Conservation (phyloP, 106 monocot genomes). For the Triglochin maritima region DNA sequence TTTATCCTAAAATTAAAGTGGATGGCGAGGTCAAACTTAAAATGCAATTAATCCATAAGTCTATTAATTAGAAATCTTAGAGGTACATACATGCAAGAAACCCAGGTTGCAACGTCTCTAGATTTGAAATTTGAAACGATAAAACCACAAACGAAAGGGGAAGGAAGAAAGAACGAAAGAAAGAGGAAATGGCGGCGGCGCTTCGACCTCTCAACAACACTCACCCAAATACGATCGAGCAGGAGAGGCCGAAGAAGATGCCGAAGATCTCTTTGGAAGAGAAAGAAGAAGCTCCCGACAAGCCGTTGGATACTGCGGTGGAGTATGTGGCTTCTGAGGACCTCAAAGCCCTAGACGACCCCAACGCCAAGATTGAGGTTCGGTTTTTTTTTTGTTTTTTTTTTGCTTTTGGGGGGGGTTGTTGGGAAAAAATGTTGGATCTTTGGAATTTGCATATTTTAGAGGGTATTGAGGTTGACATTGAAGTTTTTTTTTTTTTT, state of each 20-base stretch:
- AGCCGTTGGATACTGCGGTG: slow-evolving; percentile 26
- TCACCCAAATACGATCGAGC: slow-evolving; percentile 17
- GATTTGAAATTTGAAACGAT: no score
- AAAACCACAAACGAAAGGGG: no score
- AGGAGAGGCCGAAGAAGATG: slow-evolving; percentile 64
- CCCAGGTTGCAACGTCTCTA: no score
- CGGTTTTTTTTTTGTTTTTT: background rate
- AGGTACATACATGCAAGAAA: no score
- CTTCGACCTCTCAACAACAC: slow-evolving; percentile 69
- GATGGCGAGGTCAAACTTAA: no score
- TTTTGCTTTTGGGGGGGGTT: background rate
- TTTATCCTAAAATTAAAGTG: no score
- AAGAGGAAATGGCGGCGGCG: slow-evolving; percentile 55
- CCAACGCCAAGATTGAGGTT: slow-evolving; percentile 42
- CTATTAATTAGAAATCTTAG: no score
- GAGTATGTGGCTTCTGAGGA: slow-evolving; percentile 69
- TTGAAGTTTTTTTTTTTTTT: no score
- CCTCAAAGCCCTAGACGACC: slow-evolving; percentile 36
- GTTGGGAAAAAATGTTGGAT: background rate
- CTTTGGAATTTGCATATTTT: no score
- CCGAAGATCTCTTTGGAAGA: slow-evolving; percentile 25
- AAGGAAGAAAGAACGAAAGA: background rate
- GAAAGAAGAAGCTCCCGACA: background rate
- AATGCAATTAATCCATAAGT: no score
- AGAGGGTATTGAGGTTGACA: no score